These are phyloP conservation scores for Coccomyxa subellipsoidea DNA, from an alignment of 163 green algal species.

Conservation along the genomic window DNA sequence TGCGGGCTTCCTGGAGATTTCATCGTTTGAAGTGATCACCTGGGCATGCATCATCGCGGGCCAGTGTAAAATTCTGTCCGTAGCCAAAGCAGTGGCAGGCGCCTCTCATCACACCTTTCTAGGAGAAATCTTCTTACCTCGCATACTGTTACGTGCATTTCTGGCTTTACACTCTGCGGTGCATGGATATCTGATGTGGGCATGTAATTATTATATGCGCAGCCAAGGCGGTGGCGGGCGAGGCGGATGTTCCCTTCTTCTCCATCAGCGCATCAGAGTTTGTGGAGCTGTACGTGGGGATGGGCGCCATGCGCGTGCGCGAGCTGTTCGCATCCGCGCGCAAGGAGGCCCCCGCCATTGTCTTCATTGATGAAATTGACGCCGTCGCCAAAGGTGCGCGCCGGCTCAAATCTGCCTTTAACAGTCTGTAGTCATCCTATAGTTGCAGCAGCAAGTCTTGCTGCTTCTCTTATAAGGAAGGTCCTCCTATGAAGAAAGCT, in stretches of 20 bases:
- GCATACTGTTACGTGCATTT: background rate
- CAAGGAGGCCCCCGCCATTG: conserved; percentile 85
- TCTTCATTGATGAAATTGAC: conserved; percentile 96
- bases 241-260: conserved; percentile 95
- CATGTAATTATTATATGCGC: background rate
- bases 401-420: background rate
- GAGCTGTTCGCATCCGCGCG: conserved; percentile 95
- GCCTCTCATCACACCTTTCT: too few species aligned
- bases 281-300: conserved; percentile 94
- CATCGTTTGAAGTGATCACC: too few species aligned
- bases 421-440: too few species aligned
- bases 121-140: background rate
- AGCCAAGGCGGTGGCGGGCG: conserved; percentile 88
- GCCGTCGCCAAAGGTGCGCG: conserved; percentile 59
- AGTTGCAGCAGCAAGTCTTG: too few species aligned
- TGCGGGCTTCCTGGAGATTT: too few species aligned
- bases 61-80: too few species aligned
- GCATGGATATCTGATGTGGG: background rate
- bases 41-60: too few species aligned
- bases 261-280: conserved; percentile 89
- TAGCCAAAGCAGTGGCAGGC: too few species aligned
- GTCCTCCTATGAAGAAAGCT: too few species aligned
- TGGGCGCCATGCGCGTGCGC: conserved; percentile 91
- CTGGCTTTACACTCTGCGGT: background rate
- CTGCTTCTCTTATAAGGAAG: too few species aligned